These are phyloP conservation scores for Prunus mume DNA, from an alignment of 306 rosid genomes.

Conservation along the genomic window DNA sequence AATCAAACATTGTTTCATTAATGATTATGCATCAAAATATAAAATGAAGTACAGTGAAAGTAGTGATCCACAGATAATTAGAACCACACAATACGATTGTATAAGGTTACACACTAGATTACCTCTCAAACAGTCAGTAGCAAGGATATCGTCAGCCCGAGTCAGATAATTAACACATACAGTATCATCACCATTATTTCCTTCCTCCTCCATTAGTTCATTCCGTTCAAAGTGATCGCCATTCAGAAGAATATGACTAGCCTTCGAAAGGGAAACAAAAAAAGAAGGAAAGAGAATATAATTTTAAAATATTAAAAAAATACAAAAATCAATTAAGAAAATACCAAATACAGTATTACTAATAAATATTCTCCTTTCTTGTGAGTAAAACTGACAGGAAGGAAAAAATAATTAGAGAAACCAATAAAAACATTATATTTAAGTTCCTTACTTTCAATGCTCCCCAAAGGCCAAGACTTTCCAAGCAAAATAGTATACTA, in stretches of 20 bases:
- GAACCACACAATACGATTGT: not conserved
- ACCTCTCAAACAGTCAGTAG: constrained; percentile 54
- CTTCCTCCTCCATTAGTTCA: constrained; percentile 70
- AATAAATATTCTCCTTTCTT: not conserved
- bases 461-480: constrained; percentile 82
- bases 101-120: constrained; percentile 19
- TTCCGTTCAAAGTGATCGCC: constrained; percentile 68
- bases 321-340: not conserved
- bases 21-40: not conserved
- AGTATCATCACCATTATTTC: constrained; percentile 49
- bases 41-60: not conserved
- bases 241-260: constrained; percentile 56
- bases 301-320: constrained; percentile 13
- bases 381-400: not conserved
- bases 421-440: constrained; percentile 17
- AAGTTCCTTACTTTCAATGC: constrained; percentile 62
- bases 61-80: not conserved
- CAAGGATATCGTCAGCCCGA: constrained; percentile 53
- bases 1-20: not conserved
- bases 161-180: constrained; percentile 60
- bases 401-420: constrained; percentile 16
- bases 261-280: constrained; percentile 44
- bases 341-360: not conserved
- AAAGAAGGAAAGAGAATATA: constrained; percentile 18
- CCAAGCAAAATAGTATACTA: constrained; percentile 63